These are phyloP conservation scores for Xylaria sp. DNA, from an alignment of 2,329 filamentous ascomycete species.

Conservation along the genomic window DNA sequence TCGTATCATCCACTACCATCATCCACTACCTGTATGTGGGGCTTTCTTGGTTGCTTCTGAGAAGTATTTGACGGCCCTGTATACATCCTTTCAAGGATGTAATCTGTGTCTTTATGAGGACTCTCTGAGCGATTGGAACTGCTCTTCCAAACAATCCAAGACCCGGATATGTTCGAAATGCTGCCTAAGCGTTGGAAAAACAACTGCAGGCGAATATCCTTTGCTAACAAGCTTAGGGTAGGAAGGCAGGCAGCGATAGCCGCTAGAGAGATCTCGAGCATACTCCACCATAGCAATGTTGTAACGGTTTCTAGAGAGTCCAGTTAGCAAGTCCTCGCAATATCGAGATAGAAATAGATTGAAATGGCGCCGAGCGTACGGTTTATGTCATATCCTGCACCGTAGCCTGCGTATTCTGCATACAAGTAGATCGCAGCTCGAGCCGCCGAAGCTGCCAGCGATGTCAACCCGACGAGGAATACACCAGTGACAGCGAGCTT, in stretches of 20 bases:
- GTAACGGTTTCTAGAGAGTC: background rate
- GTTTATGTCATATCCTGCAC: slow-evolving; percentile 4
- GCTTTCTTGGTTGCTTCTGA: background rate
- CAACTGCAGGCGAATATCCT: background rate
- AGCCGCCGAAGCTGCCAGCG: background rate
- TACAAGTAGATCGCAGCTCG: slow-evolving; percentile 5
- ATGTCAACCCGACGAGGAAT: slow-evolving; percentile 1
- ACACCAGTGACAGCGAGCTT: slow-evolving; percentile 2
- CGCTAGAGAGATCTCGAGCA: slow-evolving; percentile 6
- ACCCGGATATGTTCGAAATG: background rate
- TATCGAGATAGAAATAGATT: background rate
- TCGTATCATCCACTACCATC: background rate
- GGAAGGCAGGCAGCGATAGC: slow-evolving; percentile 6
- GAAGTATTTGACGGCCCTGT: background rate
- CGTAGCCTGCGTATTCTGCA: slow-evolving; percentile 10
- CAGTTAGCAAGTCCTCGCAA: background rate
- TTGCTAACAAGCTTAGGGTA: background rate
- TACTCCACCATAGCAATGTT: slow-evolving; percentile 2
- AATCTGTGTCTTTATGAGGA: background rate
- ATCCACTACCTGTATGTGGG: background rate
- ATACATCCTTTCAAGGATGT: background rate
- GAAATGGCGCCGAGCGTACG: background rate
- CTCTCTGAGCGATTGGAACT: background rate
- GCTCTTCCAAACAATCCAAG: background rate
- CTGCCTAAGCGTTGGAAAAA: slow-evolving; percentile 10